Evolutionary conservation across 2,329 filamentous ascomycete genomes (phyloP), one percentile per base, ranked within the genome.

Genomic region (Exophiala bonariae): DNA sequence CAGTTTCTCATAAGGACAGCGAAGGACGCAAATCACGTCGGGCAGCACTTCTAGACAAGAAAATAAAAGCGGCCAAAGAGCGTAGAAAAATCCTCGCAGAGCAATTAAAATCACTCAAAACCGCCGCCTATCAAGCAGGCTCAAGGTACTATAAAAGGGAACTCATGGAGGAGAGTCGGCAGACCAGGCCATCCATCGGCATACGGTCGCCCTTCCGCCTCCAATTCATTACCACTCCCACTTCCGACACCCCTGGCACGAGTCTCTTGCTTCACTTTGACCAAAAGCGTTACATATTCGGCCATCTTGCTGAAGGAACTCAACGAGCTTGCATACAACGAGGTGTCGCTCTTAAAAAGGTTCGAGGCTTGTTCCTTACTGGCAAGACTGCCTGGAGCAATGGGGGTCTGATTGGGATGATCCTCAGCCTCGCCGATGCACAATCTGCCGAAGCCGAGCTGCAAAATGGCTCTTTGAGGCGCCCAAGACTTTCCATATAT

Each of bases 231-330:
- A 86, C 85, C 14, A 87, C 86, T 49, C 92, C 92, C 11, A 93
- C 92, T 57, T 86, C 85, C 49, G 93, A 99, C 69, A 96, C 90
- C 16, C 81, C 85, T 1, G 92, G 92, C 44, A 88, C 89, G 2
- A 80, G 81, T 40, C 66, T 97, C 23, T 65, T 89, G 30, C 74
- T 99, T 5, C 84, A 92, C 63, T 91, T 90, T 62, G 87, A 92
- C 59, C 80, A 83, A 60, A 85, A 86, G 59, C 80, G 88, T 47
- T 99, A 99, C 67, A 59, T 96, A 13, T 86, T 99, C 61, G 93
- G 93, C 16, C 85, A 86, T 60, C 66, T 92, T 13, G 73, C 83
- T 8, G 93, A 99, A 68, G 93, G 92, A 13, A 86, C 86, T 1
- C 93, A 97, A 72, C 80, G 93, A 47, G 82, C 84, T 38, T 76